phyloP scores from a whole-genome alignment of 768 basidiomycete genomes.

The Melanogaster broomeanus region DNA sequence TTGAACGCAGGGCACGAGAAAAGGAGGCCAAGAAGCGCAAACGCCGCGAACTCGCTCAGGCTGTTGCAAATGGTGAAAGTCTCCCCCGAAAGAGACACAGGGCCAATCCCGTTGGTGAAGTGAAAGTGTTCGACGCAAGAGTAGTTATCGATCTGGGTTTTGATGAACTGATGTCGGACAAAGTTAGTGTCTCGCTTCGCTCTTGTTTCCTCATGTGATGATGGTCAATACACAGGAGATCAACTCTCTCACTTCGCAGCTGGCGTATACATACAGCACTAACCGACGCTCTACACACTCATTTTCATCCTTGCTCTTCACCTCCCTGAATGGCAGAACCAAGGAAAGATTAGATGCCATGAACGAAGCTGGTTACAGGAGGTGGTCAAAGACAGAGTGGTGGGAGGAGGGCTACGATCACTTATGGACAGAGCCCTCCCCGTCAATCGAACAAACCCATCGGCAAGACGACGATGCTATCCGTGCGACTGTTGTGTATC shows the following conservation, averaged over 20 bases:
- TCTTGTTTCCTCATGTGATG: conserved; percentile 11
- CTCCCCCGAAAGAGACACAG: conserved; percentile 16
- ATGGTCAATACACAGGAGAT: conserved; percentile 66
- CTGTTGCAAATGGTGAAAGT: conserved; percentile 41
- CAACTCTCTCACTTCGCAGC: conserved; percentile 83
- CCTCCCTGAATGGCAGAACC: conserved; percentile 76
- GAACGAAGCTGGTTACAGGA: conserved; percentile 66
- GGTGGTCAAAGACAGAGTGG: conserved; percentile 86
- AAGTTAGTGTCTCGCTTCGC: conserved; percentile 54
- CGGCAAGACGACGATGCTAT: conserved; percentile 13
- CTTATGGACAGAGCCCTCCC: conserved; percentile 51
- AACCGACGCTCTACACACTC: conserved; percentile 75
- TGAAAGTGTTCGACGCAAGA: conserved; percentile 53
- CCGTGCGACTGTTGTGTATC: conserved; percentile 73
- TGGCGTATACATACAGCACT: conserved; percentile 88
- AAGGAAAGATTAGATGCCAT: conserved; percentile 62
- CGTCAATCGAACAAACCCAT: conserved; percentile 2
- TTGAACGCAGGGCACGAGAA: conserved; percentile 74
- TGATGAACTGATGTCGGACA: conserved; percentile 91
- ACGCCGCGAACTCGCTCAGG: conserved; percentile 58
- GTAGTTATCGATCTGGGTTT: conserved; percentile 89
- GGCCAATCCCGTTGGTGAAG: conserved; percentile 40
- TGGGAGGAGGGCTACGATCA: conserved; percentile 73
- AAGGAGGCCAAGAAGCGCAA: conserved; percentile 78
- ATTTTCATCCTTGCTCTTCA: conserved; percentile 74